These are phyloP conservation scores for Citrus sinensis DNA, from an alignment of 345 rosid species.

Conservation along the genomic window DVS_A1.0 CM039164.1:19896501-19897000, in stretches of 20 bases:
- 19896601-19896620: constrained; percentile 27
- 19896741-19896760: constrained; percentile 23
- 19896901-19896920: constrained; percentile 24
- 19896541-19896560: constrained; percentile 21
- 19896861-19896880: constrained; percentile 25
- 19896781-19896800: constrained; percentile 25
- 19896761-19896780: constrained; percentile 18
- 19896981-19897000: constrained; percentile 16
- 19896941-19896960: constrained; percentile 19
- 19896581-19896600: constrained; percentile 22
- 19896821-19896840: constrained; percentile 23
- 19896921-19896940: constrained; percentile 14
- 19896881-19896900: constrained; percentile 23
- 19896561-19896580: constrained; percentile 20
- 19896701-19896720: constrained; percentile 29
- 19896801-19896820: constrained; percentile 19
- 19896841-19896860: constrained; percentile 23
- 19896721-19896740: constrained; percentile 15
- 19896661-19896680: constrained; percentile 24
- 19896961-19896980: constrained; percentile 18
- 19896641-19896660: constrained; percentile 59
- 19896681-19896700: constrained; percentile 27
- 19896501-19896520: constrained; percentile 18
- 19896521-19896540: constrained; percentile 13
- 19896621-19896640: constrained; percentile 48